These are phyloP conservation scores for Populus davidiana DNA, from an alignment of 345 rosid species.

Conservation along the genomic window DNA sequence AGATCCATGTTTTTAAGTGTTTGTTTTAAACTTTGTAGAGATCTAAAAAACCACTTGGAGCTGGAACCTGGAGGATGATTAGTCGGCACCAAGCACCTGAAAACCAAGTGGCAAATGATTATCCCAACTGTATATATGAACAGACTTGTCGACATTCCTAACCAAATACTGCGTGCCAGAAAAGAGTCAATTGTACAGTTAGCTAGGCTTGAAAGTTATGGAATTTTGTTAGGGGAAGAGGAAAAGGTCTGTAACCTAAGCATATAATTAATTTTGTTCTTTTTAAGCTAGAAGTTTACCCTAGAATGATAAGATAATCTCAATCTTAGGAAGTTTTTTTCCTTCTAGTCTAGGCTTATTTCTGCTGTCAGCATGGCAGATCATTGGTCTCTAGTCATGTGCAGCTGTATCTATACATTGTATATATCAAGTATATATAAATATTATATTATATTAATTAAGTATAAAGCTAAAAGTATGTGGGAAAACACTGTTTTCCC, in stretches of 20 bases:
- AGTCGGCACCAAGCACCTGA: background rate
- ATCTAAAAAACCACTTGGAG: background rate
- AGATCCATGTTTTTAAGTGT: background rate
- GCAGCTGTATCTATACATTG: no score
- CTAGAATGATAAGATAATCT: no score
- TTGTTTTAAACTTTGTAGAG: conserved; percentile 9
- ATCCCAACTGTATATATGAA: conserved; percentile 1
- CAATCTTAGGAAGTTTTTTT: no score
- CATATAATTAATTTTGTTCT: background rate
- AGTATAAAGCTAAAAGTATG: no score
- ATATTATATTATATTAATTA: no score
- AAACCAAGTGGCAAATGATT: background rate
- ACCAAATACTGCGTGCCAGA: conserved; percentile 7
- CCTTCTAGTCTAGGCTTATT: no score
- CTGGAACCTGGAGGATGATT: background rate
- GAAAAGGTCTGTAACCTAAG: background rate
- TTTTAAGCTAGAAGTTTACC: background rate
- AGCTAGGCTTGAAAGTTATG: background rate
- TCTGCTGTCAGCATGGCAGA: no score
- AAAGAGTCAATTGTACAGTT: conserved; percentile 16
- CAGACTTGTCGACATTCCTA: background rate
- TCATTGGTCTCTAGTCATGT: no score
- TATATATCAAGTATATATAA: no score
- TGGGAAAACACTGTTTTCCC: no score
- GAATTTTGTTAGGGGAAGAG: no score